Evolutionary conservation across 2,329 filamentous ascomycete species (phyloP).

Genomic region (Aspergillus tanneri): DNA sequence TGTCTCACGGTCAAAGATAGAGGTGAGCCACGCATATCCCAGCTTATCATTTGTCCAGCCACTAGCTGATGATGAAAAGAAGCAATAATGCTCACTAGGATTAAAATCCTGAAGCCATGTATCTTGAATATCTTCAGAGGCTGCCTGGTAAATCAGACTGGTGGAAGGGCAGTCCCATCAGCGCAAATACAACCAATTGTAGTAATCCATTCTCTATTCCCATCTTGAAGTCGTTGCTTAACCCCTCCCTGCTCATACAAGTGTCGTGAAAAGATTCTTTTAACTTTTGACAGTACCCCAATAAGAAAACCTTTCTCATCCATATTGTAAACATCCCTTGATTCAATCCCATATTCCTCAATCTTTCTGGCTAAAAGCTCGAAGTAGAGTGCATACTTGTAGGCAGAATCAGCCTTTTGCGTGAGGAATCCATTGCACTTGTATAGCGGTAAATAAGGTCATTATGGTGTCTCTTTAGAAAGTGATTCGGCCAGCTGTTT

Average conservation of each 20-base stretch:
- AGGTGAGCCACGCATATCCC: constrained; percentile 1
- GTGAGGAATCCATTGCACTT: no score
- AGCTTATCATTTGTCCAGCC: constrained; percentile 12
- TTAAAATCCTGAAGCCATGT: constrained; percentile 16
- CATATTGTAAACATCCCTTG: neutral
- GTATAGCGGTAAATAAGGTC: no score
- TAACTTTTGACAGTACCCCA: neutral
- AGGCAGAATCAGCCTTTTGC: no score
- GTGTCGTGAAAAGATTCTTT: constrained; percentile 15
- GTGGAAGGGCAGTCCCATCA: constrained; percentile 12
- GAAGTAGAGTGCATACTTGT: no score
- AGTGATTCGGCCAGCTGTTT: no score
- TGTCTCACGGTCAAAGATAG: constrained; percentile 8
- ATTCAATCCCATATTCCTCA: no score
- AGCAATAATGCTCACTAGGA: constrained; percentile 4
- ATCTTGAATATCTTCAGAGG: constrained; percentile 17
- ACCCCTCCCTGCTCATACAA: constrained; percentile 8
- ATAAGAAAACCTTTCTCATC: neutral
- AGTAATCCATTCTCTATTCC: constrained; percentile 23
- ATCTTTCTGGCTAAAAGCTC: no score
- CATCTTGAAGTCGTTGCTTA: constrained; percentile 16
- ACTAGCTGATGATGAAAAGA: constrained; percentile 16
- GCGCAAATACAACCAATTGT: constrained; percentile 19
- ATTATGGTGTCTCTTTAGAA: no score
- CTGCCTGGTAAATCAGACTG: constrained; percentile 21